phyloP scores from a whole-genome alignment of 202 grass and related monocot genomes.

The Hordeum pubiflorum region DNA sequence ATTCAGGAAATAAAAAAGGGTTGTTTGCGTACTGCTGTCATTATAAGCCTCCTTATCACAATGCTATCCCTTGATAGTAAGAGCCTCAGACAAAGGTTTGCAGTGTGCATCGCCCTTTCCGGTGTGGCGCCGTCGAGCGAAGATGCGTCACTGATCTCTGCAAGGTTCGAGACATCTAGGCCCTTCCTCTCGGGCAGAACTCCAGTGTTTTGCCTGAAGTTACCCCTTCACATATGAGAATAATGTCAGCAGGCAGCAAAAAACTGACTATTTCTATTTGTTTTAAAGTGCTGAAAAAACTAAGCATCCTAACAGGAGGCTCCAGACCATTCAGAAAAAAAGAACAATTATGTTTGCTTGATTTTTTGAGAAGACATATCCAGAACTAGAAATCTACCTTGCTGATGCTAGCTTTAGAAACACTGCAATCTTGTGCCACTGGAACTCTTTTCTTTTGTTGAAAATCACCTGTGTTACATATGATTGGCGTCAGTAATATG shows the following conservation, averaged over 20 bases:
- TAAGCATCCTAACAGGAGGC: not conserved
- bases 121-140: constrained; percentile 16
- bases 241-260: not conserved
- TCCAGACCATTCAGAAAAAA: not conserved
- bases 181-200: constrained; percentile 30
- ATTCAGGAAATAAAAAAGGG: not conserved
- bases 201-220: constrained; percentile 27
- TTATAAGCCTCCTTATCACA: constrained; percentile 75
- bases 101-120: constrained; percentile 38
- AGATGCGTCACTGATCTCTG: constrained; percentile 27
- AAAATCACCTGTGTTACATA: constrained; percentile 51
- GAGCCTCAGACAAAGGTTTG: constrained; percentile 61
- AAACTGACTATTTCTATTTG: not conserved
- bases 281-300: not conserved
- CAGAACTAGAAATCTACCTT: constrained; percentile 35
- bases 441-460: constrained; percentile 74
- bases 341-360: not conserved
- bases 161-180: constrained; percentile 20
- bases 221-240: constrained; percentile 29
- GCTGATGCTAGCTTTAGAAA: constrained; percentile 61
- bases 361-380: not conserved
- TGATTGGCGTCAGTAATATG: not conserved
- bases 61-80: constrained; percentile 57
- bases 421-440: constrained; percentile 63
- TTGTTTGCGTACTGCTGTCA: constrained; percentile 61